Evolutionary conservation across 2,329 filamentous ascomycete genomes (phyloP), one percentile per base, ranked within the genome.

Genomic region (Diatrype stigma): DNA sequence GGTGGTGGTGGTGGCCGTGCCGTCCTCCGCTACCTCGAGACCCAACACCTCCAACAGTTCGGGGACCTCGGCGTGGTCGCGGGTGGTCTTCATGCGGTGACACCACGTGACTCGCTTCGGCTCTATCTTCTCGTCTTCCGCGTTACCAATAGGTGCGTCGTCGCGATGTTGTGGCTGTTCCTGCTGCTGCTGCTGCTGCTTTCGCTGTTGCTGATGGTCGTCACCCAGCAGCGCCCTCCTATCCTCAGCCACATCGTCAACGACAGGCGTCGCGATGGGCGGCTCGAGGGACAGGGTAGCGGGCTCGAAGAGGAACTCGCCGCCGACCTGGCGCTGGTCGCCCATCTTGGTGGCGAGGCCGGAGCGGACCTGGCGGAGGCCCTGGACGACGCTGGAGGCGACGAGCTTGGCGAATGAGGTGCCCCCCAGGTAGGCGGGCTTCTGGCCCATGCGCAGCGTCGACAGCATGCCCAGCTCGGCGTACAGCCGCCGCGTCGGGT

Each of bases 11-110:
- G 68, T 67, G 37, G 67, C 69, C 0, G 69, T 57, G 3, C 49
- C 55, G 3, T 64, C 67, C 14, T 56, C 56, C 7, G 16, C 40
- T 2, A 69, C 74, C 46, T 79, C 73, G 5, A 86, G 60, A 0
- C 85, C 85, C 44, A 90, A 66, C 12, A 89, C 67, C 59, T 80
- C 73, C 70, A 82, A 80, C 50, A 91, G 61, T 65, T 85, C 84
- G 0, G 77, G 76, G 1, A 92, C 74, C 72, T 91, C 88, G 1
- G 81, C 80, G 64, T 95, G 90, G 58, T 92, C 89, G 46, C 89
- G 73, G 12, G 89, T 93, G 51, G 82, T 88, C 63, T 76, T 77
- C 89, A 95, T 95, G 26, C 89, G 78, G 70, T 93, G 88, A 60
- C 86, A 91, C 89, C 90, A 95, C 1, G 81, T 84, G 26, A 89